Evolutionary conservation across 352 stramenopile genomes (phyloP).

Genomic region (Pythium myriotylum): DNA sequence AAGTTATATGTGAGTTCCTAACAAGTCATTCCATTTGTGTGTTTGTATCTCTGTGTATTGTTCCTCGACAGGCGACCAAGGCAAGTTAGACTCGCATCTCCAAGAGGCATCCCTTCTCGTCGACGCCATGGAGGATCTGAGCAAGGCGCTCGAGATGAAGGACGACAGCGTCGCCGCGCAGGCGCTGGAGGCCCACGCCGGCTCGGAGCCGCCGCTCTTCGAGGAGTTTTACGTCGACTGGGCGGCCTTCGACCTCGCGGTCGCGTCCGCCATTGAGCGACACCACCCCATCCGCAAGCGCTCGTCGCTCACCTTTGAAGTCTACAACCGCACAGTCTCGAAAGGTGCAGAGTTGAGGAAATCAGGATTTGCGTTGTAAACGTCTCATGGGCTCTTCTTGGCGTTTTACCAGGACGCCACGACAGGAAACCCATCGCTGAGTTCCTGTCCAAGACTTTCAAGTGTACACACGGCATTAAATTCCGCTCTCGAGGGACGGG

Average conservation of each 20-base stretch:
- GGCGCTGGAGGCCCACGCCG: background rate
- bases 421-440: slow-evolving; percentile 75
- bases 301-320: slow-evolving; percentile 82
- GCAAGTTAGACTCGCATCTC: background rate
- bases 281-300: slow-evolving; percentile 83
- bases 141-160: slow-evolving; percentile 25
- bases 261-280: slow-evolving; percentile 56
- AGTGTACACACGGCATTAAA: slow-evolving; percentile 85
- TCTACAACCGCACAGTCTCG: slow-evolving; percentile 87
- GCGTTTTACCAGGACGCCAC: slow-evolving; percentile 43
- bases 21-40: background rate
- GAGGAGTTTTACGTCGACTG: slow-evolving; percentile 80
- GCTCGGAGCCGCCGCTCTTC: slow-evolving; percentile 48
- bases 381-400: too few relatives aligned
- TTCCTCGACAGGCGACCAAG: background rate
- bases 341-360: slow-evolving; percentile 49
- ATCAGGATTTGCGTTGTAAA: too few relatives aligned
- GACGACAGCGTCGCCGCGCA: background rate
- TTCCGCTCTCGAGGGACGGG: slow-evolving; percentile 73
- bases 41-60: background rate
- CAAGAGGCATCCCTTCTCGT: slow-evolving; percentile 1
- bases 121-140: slow-evolving; percentile 21
- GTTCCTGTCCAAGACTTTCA: slow-evolving; percentile 83
- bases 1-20: too few relatives aligned
- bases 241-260: slow-evolving; percentile 62